Evolutionary conservation across 2,329 filamentous ascomycete species (phyloP).

Genomic region (Monosporascus ibericus): DNA sequence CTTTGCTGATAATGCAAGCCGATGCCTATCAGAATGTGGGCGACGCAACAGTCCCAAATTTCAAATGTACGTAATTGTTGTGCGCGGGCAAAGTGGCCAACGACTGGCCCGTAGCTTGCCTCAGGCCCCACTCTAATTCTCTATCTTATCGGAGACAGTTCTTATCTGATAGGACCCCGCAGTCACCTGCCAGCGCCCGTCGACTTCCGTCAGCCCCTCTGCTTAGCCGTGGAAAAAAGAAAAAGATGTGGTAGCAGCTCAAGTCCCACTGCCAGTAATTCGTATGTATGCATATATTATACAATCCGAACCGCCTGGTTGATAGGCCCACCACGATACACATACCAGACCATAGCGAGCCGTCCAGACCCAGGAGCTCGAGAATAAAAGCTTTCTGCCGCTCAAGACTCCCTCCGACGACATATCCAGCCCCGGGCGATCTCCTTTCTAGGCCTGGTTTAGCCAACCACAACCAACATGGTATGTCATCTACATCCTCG

Average conservation of each 20-base stretch:
- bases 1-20: too few relatives aligned
- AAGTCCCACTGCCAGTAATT: background rate
- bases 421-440: background rate
- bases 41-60: too few relatives aligned
- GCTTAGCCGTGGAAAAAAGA: too few relatives aligned
- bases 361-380: background rate
- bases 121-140: background rate
- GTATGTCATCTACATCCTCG: background rate
- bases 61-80: background rate
- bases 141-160: background rate
- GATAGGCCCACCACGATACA: too few relatives aligned
- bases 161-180: background rate
- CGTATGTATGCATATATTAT: background rate
- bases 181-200: too few relatives aligned
- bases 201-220: too few relatives aligned
- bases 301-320: background rate
- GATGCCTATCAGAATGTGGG: too few relatives aligned
- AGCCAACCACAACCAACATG: background rate
- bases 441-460: background rate
- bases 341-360: background rate
- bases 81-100: background rate
- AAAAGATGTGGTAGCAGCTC: too few relatives aligned
- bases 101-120: background rate
- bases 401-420: background rate
- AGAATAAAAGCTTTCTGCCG: background rate